phyloP scores from a whole-genome alignment of 2,329 filamentous ascomycete genomes.

The Cordyceps militaris region DNA sequence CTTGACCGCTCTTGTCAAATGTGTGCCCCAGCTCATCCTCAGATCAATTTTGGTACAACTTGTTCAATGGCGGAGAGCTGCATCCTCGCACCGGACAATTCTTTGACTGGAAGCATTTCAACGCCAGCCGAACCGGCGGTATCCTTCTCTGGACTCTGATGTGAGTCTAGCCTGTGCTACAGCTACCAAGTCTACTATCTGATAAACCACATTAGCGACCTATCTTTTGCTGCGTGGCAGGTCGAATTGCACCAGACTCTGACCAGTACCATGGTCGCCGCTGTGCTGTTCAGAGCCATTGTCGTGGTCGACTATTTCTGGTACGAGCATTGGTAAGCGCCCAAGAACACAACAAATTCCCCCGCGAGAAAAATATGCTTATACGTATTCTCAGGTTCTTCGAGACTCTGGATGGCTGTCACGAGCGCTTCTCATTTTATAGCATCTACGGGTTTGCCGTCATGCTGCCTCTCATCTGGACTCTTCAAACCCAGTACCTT shows the following conservation, averaged over 20 bases:
- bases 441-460: slow-evolving; percentile 11
- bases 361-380: background rate
- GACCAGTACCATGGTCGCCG: background rate
- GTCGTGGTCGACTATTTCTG: background rate
- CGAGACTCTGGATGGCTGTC: slow-evolving; percentile 6
- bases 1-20: too few relatives aligned
- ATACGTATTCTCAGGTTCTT: background rate
- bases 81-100: slow-evolving; percentile 2
- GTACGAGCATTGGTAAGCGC: background rate
- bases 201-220: background rate
- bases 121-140: background rate
- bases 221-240: background rate
- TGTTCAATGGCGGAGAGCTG: slow-evolving; percentile 11
- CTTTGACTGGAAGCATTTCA: slow-evolving; percentile 13
- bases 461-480: slow-evolving; percentile 10
- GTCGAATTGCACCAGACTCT: background rate
- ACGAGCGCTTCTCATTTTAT: slow-evolving; percentile 12
- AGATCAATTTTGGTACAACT: slow-evolving; percentile 1
- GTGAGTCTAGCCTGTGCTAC: background rate
- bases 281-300: background rate
- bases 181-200: background rate
- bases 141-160: background rate
- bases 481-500: slow-evolving; percentile 4
- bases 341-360: background rate
- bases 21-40: background rate